Evolutionary conservation across 148 eudicot species (phyloP), one percentile per base, ranked within the genome.

Genomic region (Vaccinium myrtillus): DNA sequence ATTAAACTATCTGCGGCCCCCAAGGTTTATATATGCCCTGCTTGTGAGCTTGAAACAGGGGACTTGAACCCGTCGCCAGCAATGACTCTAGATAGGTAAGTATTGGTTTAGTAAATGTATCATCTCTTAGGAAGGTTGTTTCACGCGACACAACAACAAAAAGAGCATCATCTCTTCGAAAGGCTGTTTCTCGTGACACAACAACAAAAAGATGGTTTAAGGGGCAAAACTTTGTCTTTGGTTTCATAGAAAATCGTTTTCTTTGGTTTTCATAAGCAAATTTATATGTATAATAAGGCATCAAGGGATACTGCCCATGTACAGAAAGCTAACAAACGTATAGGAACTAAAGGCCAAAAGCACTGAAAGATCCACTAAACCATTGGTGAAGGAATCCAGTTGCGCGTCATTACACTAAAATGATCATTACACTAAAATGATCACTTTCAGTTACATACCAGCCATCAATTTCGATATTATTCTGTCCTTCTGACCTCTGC

Each of bases 21-120:
- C 21, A 91, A 95, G 85, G 75, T 84, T 81, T 97, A 95, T 88
- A 84, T 92, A 59, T 97, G 99, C 80, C 99, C 99, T 81, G 99
- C 99, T 49, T 97, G 99, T 86, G 76, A 90, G 78, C 93, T 92
- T 50, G 89, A 83, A 30, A 23, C 86, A 32, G 94, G 88, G 55
- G 87, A 91, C 78, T 51, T 83, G 49, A 80, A 53, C 86, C 59
- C 85, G 49, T 87, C 91, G 23, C 83, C 86, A 65, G 80, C 87
- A 21, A 54, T 78, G 11, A 81, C 83, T 32, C 89, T 73, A n/a
- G 96, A 95, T 77, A 88, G 94, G 98, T 89, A 93, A 90, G 79
- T 65, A 21, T 83, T 27, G 43, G 18, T 21, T 65, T 23, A 12
- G 77, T 77, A 27, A 18, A 43, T 51, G 6, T 25, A 10, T 51